These are phyloP conservation scores for Hanseniaspora jakobsenii DNA, from an alignment of 805 yeast genomes.

Conservation along the genomic window DNA sequence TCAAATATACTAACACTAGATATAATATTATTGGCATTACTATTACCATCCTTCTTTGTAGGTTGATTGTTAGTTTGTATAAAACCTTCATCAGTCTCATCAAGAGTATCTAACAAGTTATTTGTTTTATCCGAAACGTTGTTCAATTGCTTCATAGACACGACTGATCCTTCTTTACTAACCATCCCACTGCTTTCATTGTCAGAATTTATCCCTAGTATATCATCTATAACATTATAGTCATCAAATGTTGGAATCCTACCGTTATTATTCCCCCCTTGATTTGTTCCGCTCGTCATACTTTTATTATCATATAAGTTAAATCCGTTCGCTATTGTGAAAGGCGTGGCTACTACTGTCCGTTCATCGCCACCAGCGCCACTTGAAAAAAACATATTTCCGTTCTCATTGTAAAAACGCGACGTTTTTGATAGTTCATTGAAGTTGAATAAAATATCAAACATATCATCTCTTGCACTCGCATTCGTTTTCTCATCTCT, in stretches of 20 bases:
- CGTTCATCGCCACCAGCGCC: too few species aligned
- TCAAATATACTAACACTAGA: constrained; percentile 4
- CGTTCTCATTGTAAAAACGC: not conserved
- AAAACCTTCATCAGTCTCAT: not conserved
- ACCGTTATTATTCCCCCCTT: not conserved
- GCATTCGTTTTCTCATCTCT: not conserved
- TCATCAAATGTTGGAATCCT: not conserved
- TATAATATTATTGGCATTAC: not conserved
- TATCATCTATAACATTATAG: not conserved
- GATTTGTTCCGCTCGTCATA: too few species aligned
- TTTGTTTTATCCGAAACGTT: not conserved
- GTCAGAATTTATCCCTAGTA: not conserved
- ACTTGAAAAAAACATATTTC: too few species aligned
- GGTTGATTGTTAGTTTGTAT: not conserved
- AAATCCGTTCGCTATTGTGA: not conserved
- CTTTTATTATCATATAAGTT: not conserved
- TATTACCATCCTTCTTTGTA: not conserved
- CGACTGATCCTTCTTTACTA: not conserved
- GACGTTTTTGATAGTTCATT: not conserved
- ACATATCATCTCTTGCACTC: constrained; percentile 8
- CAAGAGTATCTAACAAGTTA: not conserved
- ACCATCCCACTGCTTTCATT: not conserved
- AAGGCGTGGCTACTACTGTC: not conserved
- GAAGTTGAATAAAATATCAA: constrained; percentile 8
- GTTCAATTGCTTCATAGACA: not conserved